Base-by-base conservation (phyloP, 148 eudicot genomes). In the Pouteria glomerata region DNA sequence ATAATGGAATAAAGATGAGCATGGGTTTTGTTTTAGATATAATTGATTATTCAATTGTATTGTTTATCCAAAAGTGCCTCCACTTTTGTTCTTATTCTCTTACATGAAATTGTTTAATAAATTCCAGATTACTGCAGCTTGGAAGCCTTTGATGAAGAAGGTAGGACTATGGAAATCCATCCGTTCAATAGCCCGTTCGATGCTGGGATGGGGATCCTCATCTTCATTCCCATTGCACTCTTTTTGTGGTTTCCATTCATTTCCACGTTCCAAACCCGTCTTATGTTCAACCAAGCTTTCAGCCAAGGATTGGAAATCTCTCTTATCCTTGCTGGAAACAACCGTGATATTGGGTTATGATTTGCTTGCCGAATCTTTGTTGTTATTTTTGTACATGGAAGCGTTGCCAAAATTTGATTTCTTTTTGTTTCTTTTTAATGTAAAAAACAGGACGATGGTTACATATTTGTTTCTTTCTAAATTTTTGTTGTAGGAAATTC, bases 261-360 rank as follows among this genome's bases (percentile, higher is more conserved):
- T 8, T 96, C 99, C 6, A 96, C 99, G 24, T 96, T 96, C 85
- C 97, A 96, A 82, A 92, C 97, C 19, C 83, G 97, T 63, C 94
- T 96, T 48, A 92, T 96, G 99, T 96, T 90, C 87, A 96, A 96
- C 82, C 99, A 96, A 81, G 99, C 99, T 0, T 96, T 96, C 81
- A 96, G 99, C 75, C 81, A 96, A 61, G 99, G 99, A 42, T 82
- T 96, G 74, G 99, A 96, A 66, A 96, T 96, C 41, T 96, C 99
- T 63, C 99, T 96, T 58, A 96, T 96, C 83, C 96, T 96, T 74
- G 95, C 97, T 33, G 97, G 97, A 72, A 95, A 95, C 87, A 92
- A 92, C 77, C 92, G 96, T 8, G 92, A 95, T 53, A 69, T 86
- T 50, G 96, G 82, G 1, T 39, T 85, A 48, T 91, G 80, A 91